Conservation (phyloP, 1,284 basidiomycete genomes). For the Trametes hirsuta region DNA sequence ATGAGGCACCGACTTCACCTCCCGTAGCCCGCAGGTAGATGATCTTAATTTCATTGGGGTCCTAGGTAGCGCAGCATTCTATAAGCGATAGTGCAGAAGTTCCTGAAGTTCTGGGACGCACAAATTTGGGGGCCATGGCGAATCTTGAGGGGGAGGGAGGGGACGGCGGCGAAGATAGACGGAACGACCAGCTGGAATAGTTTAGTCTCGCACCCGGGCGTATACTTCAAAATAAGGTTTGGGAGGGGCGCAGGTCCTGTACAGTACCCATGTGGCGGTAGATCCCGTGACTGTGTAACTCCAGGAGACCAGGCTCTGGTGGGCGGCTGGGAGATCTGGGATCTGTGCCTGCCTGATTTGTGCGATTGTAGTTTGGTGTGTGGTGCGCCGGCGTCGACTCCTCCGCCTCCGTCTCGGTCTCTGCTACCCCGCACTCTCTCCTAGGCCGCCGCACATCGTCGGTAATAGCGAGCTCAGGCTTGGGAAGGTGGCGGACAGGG, state of each 20-base stretch:
- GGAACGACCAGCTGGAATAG: slow-evolving; percentile 24
- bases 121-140: slow-evolving; percentile 80
- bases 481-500: slow-evolving; percentile 34
- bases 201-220: slow-evolving; percentile 24
- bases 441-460: slow-evolving; percentile 25
- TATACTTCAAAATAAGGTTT: slow-evolving; percentile 51
- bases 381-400: not conserved
- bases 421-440: slow-evolving; percentile 10
- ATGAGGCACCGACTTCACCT: slow-evolving; percentile 99
- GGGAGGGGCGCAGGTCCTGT: slow-evolving; percentile 53
- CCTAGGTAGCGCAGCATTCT: slow-evolving; percentile 46
- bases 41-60: slow-evolving; percentile 96
- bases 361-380: slow-evolving; percentile 7
- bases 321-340: slow-evolving; percentile 9
- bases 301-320: slow-evolving; percentile 10
- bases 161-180: slow-evolving; percentile 31
- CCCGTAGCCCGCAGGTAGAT: slow-evolving; percentile 99
- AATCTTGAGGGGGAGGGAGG: slow-evolving; percentile 29
- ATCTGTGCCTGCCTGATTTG: slow-evolving; percentile 17
- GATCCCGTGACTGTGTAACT: slow-evolving; percentile 6
- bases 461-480: slow-evolving; percentile 18
- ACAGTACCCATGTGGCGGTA: slow-evolving; percentile 40
- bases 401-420: not conserved
- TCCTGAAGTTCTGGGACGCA: slow-evolving; percentile 40
- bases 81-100: not conserved